Evolutionary conservation across 371 early-diverging fungal species (phyloP).

Genomic region (Mortierella sp.): DNA sequence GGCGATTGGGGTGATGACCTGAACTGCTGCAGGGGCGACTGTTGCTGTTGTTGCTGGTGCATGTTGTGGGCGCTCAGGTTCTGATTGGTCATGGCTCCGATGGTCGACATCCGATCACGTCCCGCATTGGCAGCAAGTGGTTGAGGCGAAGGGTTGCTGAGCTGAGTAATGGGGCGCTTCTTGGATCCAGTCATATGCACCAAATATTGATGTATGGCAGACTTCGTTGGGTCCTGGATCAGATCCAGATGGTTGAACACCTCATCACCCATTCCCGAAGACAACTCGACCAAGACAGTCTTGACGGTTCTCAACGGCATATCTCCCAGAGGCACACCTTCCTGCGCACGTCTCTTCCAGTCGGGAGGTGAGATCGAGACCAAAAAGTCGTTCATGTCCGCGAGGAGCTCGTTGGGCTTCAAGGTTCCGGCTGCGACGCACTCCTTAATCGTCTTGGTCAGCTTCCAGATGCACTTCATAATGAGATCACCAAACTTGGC

Average conservation of each 20-base stretch:
- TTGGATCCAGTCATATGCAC: conserved; percentile 82
- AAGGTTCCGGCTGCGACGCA: conserved; percentile 67
- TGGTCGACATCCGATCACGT: conserved; percentile 29
- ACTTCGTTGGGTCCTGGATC: conserved; percentile 73
- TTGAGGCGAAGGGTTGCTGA: conserved; percentile 30
- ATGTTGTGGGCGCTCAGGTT: conserved; percentile 31
- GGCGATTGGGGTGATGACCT: conserved; percentile 10
- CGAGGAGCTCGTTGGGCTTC: conserved; percentile 74
- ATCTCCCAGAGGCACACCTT: conserved; percentile 85
- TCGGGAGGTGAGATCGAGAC: conserved; percentile 82
- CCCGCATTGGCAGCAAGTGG: conserved; percentile 28
- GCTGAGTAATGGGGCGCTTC: conserved; percentile 56
- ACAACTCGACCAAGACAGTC: conserved; percentile 88
- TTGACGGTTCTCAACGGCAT: conserved; percentile 96
- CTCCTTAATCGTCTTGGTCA: conserved; percentile 87
- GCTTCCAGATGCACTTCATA: conserved; percentile 98
- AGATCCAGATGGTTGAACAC: conserved; percentile 73
- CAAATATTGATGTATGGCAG: conserved; percentile 78
- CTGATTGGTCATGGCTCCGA: conserved; percentile 54
- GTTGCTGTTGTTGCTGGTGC: conserved; percentile 47
- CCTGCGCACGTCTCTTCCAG: conserved; percentile 87
- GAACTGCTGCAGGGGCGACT: conserved; percentile 32
- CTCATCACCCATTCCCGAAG: conserved; percentile 73
- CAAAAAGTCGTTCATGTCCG: conserved; percentile 87
- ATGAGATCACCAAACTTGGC: conserved; percentile 87